Conservation (phyloP, 352 stramenopile species). For the Pythium brassicae region DNA sequence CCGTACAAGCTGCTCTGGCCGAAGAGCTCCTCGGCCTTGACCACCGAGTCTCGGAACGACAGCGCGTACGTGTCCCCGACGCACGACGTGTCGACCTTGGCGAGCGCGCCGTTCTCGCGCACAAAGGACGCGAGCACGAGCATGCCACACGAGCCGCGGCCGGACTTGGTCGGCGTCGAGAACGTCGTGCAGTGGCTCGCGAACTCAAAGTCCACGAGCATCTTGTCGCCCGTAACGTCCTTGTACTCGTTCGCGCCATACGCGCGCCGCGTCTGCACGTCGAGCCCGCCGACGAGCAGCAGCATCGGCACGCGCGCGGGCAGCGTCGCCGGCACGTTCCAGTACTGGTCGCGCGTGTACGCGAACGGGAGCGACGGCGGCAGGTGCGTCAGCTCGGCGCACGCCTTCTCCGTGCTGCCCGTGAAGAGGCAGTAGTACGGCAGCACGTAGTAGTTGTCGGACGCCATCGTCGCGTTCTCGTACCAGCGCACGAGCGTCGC, state of each 20-base stretch:
- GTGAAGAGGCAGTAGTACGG: conserved; percentile 81
- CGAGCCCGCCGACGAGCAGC: conserved; percentile 51
- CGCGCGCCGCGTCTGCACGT: conserved; percentile 45
- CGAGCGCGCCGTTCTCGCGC: conserved; percentile 40
- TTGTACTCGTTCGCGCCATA: conserved; percentile 54
- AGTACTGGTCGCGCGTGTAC: conserved; percentile 64
- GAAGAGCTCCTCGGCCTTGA: conserved; percentile 34
- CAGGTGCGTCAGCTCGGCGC: conserved; percentile 42
- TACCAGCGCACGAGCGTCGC: conserved; percentile 53
- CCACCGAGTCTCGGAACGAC: conserved; percentile 28
- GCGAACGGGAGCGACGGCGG: conserved; percentile 29
- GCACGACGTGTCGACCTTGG: conserved; percentile 64
- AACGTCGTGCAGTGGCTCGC: conserved; percentile 77
- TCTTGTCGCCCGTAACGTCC: conserved; percentile 37
- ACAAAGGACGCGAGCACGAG: conserved; percentile 70
- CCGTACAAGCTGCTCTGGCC: conserved; percentile 37
- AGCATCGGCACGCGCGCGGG: conserved; percentile 37
- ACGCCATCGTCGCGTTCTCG: conserved; percentile 53
- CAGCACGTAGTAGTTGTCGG: conserved; percentile 61
- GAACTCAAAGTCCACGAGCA: conserved; percentile 68
- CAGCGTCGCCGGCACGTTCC: conserved; percentile 53
- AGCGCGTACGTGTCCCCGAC: conserved; percentile 51
- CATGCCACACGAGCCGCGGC: conserved; percentile 53
- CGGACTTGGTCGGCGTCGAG: conserved; percentile 47
- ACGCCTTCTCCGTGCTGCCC: conserved; percentile 51